Conservation (phyloP, 2,329 filamentous ascomycete species). For the Chaetomium sp. region DNA sequence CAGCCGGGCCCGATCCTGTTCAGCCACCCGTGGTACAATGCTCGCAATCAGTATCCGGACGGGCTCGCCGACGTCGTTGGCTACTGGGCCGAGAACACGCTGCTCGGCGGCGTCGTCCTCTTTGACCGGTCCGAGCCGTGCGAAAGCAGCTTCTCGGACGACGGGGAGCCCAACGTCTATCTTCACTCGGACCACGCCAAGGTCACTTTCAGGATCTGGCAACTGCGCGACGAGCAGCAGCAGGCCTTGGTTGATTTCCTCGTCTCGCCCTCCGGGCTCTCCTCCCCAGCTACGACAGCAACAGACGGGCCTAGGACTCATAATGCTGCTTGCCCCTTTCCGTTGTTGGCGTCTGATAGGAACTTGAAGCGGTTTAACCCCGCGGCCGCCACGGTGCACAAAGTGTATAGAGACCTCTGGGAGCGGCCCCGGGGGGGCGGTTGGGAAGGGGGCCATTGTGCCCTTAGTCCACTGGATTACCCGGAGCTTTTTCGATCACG, state of each 20-base stretch:
- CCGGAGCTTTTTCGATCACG: too few species aligned
- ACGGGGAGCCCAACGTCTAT: background rate
- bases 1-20: background rate
- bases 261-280: background rate
- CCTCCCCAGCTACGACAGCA: background rate
- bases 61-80: background rate
- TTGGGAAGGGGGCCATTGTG: too few species aligned
- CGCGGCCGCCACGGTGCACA: background rate
- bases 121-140: conserved; percentile 1
- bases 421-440: background rate
- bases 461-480: too few species aligned
- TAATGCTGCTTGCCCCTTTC: background rate
- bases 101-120: background rate
- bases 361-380: background rate
- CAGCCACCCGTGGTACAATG: background rate
- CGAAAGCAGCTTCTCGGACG: background rate
- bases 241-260: background rate
- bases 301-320: background rate
- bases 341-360: background rate
- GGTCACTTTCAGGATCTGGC: background rate
- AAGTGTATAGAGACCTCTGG: background rate
- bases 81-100: conserved; percentile 7
- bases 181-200: background rate
- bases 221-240: background rate
- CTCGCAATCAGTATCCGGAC: conserved; percentile 1